A percentile compares a stretch with the other conserved stretches of the same genome.
Conservation (phyloP, 805 yeast genomes). For the Suhomyces sp. region DNA sequence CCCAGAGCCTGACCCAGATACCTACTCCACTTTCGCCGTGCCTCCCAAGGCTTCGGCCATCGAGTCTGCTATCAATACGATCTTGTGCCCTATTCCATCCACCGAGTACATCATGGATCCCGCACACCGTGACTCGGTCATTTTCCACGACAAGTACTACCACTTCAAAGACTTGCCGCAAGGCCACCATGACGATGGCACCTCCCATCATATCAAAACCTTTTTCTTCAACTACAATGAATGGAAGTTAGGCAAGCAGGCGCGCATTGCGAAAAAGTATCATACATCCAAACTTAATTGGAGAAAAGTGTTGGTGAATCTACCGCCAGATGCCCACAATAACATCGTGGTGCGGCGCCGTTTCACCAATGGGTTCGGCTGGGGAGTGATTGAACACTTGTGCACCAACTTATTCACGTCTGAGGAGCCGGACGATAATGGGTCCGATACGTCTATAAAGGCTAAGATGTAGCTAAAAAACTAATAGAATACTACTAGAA, state of each 20-base stretch:
- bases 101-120: slow-evolving; percentile 32
- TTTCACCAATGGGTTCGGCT: slow-evolving; percentile 45
- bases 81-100: slow-evolving; percentile 41
- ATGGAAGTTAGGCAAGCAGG: slow-evolving; percentile 40
- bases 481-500: not conserved
- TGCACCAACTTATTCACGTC: slow-evolving; percentile 24
- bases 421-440: slow-evolving; percentile 2
- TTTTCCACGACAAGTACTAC: slow-evolving; percentile 44
- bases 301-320: slow-evolving; percentile 43
- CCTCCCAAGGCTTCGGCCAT: slow-evolving; percentile 45
- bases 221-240: slow-evolving; percentile 26
- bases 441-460: not conserved
- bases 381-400: slow-evolving; percentile 46
- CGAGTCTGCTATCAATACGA: slow-evolving; percentile 39
- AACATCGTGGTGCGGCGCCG: slow-evolving; percentile 43
- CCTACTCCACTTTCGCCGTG: slow-evolving; percentile 27
- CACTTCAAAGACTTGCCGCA: slow-evolving; percentile 30
- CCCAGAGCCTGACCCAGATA: not conserved
- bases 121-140: slow-evolving; percentile 30
- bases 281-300: slow-evolving; percentile 36
- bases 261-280: slow-evolving; percentile 40
- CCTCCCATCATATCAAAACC: slow-evolving; percentile 6
- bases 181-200: slow-evolving; percentile 14
- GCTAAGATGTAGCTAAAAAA: not conserved
- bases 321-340: slow-evolving; percentile 48